A percentile compares a stretch with the other conserved stretches of the same genome.
Evolutionary conservation across 2,329 filamentous ascomycete species (phyloP).

Genomic region (Lizonia empirigonia): DNA sequence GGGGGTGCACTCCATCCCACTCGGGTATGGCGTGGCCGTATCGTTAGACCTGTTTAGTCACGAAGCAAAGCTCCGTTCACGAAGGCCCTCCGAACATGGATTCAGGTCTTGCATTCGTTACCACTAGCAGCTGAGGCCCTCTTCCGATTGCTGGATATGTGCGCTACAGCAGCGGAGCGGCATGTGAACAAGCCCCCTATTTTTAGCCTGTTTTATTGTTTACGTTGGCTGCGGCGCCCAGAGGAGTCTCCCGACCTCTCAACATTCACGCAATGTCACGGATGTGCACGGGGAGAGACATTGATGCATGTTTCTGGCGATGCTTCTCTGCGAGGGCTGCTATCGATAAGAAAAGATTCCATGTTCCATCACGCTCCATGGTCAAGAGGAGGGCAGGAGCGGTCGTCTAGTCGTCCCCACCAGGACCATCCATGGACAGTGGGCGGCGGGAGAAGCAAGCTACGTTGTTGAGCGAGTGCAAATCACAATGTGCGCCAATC

Average conservation of each 20-base stretch:
- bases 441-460: conserved; percentile 5
- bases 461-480: neutral
- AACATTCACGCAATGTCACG: conserved; percentile 10
- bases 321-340: neutral
- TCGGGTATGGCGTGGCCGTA: conserved; percentile 21
- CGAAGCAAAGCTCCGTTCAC: neutral
- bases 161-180: conserved; percentile 23
- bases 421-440: neutral
- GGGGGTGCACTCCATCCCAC: conserved; percentile 15
- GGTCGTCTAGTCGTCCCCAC: conserved; percentile 14
- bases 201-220: conserved; percentile 24
- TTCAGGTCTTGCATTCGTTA: conserved; percentile 20
- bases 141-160: conserved; percentile 26
- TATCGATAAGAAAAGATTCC: conserved; percentile 6
- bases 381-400: neutral
- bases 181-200: conserved; percentile 25
- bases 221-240: conserved; percentile 10
- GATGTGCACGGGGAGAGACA: conserved; percentile 1
- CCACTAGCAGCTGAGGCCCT: conserved; percentile 24
- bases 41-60: conserved; percentile 22
- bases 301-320: conserved; percentile 1
- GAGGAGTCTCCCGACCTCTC: neutral
- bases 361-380: neutral
- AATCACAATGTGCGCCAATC: conserved; percentile 8
- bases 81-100: conserved; percentile 18